A percentile compares a stretch with the other conserved stretches of the same genome.
Conservation (phyloP, 2,329 filamentous ascomycete species). For the Tolypocladium sp. region DNA sequence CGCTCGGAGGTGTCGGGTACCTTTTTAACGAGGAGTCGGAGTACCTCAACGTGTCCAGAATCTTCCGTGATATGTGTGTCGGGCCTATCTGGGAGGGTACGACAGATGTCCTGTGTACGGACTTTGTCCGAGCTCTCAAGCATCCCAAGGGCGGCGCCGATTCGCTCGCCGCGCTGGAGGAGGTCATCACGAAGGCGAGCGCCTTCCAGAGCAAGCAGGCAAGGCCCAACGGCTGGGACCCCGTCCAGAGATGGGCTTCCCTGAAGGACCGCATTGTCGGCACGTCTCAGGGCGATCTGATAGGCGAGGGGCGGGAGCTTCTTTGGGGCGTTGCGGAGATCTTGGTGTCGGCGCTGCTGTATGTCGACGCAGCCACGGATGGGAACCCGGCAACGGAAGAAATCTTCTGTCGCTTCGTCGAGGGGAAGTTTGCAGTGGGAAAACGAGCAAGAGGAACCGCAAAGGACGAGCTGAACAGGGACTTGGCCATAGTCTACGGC, state of each 20-base stretch:
- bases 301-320: slow-evolving; percentile 35
- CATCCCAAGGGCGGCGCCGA: slow-evolving; percentile 28
- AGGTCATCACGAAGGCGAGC: slow-evolving; percentile 21
- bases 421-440: slow-evolving; percentile 11
- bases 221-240: slow-evolving; percentile 16
- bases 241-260: slow-evolving; percentile 27
- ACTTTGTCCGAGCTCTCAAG: slow-evolving; percentile 37
- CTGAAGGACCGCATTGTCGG: slow-evolving; percentile 27
- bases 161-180: slow-evolving; percentile 32
- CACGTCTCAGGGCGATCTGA: slow-evolving; percentile 26
- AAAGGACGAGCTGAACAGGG: slow-evolving; percentile 18
- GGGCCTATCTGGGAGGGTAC: slow-evolving; percentile 65
- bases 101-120: slow-evolving; percentile 57
- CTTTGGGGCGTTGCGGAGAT: slow-evolving; percentile 35
- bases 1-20: slow-evolving; percentile 58
- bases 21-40: slow-evolving; percentile 54
- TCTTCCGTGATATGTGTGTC: slow-evolving; percentile 57
- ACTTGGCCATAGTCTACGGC: slow-evolving; percentile 28
- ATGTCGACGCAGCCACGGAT: slow-evolving; percentile 28
- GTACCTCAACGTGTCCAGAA: slow-evolving; percentile 55
- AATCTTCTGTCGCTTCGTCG: slow-evolving; percentile 30
- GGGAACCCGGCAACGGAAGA: slow-evolving; percentile 25
- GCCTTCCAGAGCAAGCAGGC: slow-evolving; percentile 13
- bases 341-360: slow-evolving; percentile 31
- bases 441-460: slow-evolving; percentile 9